Evolutionary conservation across 345 rosid genomes (phyloP).

Genomic region (Mallotus nudiflorus): DNA sequence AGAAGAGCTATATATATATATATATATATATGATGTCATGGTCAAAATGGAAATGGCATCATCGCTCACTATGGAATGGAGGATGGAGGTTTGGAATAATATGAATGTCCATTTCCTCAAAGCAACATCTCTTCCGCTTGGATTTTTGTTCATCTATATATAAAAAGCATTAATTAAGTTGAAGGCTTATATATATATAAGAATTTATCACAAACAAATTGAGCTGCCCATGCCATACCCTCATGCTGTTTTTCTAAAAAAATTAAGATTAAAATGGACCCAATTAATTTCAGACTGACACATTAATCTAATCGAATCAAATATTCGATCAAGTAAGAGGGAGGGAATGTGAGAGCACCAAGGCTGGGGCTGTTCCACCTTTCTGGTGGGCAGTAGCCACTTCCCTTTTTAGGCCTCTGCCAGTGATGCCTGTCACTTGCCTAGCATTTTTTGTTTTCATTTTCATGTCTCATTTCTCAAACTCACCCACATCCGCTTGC

Average conservation of each 20-base stretch:
- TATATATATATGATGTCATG: conserved; percentile 8
- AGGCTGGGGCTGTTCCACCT: neutral
- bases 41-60: conserved; percentile 22
- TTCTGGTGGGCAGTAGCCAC: neutral
- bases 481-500: neutral
- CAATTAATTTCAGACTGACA: neutral
- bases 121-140: neutral
- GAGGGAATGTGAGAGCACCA: conserved; percentile 6
- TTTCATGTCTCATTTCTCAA: neutral
- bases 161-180: neutral
- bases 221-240: neutral
- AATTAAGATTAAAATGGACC: neutral
- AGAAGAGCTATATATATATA: too few relatives aligned
- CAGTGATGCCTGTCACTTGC: conserved; percentile 36
- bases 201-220: neutral
- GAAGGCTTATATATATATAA: neutral
- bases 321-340: too few relatives aligned
- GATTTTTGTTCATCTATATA: neutral
- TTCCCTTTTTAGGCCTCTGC: conserved; percentile 27
- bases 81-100: conserved; percentile 15
- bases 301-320: too few relatives aligned
- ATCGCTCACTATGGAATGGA: neutral
- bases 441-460: conserved; percentile 2
- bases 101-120: neutral
- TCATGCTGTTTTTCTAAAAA: neutral